These are phyloP conservation scores for Mycena galopus DNA, from an alignment of 768 basidiomycete genomes.

Conservation along the genomic window DNA sequence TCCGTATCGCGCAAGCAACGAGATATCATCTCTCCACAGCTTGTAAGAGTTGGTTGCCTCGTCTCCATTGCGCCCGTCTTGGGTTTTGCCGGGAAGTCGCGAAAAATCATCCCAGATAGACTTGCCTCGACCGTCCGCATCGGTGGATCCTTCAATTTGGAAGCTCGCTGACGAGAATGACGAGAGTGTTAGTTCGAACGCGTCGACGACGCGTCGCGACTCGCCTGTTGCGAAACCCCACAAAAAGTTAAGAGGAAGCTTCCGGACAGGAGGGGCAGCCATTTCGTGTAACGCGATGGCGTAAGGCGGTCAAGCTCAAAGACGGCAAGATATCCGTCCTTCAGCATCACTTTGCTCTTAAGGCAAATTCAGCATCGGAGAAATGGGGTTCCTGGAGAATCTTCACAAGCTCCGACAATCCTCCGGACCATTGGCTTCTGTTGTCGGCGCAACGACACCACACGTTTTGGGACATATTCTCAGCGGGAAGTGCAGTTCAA, in stretches of 20 bases:
- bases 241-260: slow-evolving; percentile 71
- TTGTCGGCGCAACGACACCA: slow-evolving; percentile 22
- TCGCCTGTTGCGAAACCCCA: slow-evolving; percentile 81
- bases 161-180: slow-evolving; percentile 63
- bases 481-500: neutral
- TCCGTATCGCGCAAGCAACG: slow-evolving; percentile 71
- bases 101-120: slow-evolving; percentile 85
- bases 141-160: slow-evolving; percentile 80
- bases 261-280: slow-evolving; percentile 49
- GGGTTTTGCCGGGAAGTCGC: slow-evolving; percentile 73
- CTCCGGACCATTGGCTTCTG: slow-evolving; percentile 12
- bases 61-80: slow-evolving; percentile 76
- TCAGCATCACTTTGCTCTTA: slow-evolving; percentile 28
- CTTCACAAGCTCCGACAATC: slow-evolving; percentile 22
- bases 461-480: slow-evolving; percentile 10
- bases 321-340: slow-evolving; percentile 20
- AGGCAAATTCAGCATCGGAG: slow-evolving; percentile 24
- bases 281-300: slow-evolving; percentile 38
- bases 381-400: slow-evolving; percentile 30
- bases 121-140: slow-evolving; percentile 71
- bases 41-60: slow-evolving; percentile 80
- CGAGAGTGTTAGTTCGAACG: slow-evolving; percentile 15
- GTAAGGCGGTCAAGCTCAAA: slow-evolving; percentile 10
- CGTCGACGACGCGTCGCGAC: slow-evolving; percentile 35
- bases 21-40: slow-evolving; percentile 76